Percentiles rank a stretch among this genome's conserved stretches.
Conservation (phyloP, 345 rosid genomes). For the Euphorbia tirucalli region DNA sequence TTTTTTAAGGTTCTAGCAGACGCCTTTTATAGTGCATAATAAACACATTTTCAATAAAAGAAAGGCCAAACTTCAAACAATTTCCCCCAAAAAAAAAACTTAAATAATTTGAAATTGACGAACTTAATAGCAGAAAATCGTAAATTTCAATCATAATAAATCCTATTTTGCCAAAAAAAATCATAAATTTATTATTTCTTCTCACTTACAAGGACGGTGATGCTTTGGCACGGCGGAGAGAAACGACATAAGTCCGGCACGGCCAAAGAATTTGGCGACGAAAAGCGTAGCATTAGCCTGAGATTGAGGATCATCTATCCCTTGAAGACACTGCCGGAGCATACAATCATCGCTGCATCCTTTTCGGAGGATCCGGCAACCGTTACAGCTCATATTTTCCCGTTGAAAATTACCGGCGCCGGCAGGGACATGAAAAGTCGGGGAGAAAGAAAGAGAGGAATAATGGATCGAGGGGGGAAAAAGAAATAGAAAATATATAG, state of each 20-base stretch:
- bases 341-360: constrained; percentile 78
- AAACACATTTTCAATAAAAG: no score
- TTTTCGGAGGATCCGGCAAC: constrained; percentile 79
- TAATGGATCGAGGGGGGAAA: no score
- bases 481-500: no score
- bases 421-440: not conserved
- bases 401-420: constrained; percentile 4
- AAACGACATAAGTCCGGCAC: constrained; percentile 78
- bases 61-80: no score
- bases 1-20: no score
- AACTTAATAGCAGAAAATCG: no score
- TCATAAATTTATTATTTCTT: not conserved
- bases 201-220: constrained; percentile 64
- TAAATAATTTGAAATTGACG: no score
- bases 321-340: constrained; percentile 65
- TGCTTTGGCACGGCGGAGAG: constrained; percentile 61
- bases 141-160: no score
- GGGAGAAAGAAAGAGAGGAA: not conserved
- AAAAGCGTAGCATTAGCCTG: constrained; percentile 87
- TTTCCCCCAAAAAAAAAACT: no score
- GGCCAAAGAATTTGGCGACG: constrained; percentile 91
- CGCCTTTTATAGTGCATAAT: no score
- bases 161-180: not conserved
- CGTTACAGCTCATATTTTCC: constrained; percentile 71
- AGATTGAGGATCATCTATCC: constrained; percentile 57